Conservation (phyloP, 164 flowering plant genomes). For the Akebia trifoliata region DNA sequence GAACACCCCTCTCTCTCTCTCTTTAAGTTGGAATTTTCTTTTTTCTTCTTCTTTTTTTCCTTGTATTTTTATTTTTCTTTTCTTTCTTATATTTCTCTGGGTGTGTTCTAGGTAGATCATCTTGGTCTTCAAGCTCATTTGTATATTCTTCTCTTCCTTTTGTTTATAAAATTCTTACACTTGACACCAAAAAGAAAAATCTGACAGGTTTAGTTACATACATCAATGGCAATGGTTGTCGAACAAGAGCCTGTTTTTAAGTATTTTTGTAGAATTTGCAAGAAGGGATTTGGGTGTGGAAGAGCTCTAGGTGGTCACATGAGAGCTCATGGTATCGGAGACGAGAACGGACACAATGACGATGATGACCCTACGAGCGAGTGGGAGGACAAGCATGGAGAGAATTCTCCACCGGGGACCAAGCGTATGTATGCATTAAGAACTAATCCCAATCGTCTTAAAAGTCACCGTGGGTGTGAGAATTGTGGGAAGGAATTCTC, state of each 20-base stretch:
- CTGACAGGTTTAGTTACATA: too few relatives aligned
- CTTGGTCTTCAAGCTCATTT: too few relatives aligned
- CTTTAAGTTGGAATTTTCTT: too few relatives aligned
- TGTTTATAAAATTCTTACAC: too few relatives aligned
- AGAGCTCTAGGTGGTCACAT: constrained; percentile 96
- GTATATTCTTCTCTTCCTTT: too few relatives aligned
- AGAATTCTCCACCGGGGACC: constrained; percentile 25
- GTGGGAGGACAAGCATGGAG: constrained; percentile 43
- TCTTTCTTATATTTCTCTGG: too few relatives aligned
- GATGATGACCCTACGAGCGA: constrained; percentile 57
- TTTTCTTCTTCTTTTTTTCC: constrained; percentile 2
- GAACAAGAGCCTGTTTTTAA: constrained; percentile 56
- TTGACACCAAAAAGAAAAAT: too few relatives aligned
- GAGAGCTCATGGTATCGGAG: constrained; percentile 96
- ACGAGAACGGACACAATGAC: constrained; percentile 44
- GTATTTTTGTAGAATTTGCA: constrained; percentile 79
- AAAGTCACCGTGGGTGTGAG: constrained; percentile 62
- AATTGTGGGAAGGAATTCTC: constrained; percentile 84
- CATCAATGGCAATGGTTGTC: constrained; percentile 27
- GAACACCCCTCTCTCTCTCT: too few relatives aligned
- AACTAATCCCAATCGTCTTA: constrained; percentile 72
- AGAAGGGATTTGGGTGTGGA: constrained; percentile 90
- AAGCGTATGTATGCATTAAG: constrained; percentile 72
- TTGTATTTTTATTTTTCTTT: background rate
- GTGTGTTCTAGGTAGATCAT: too few relatives aligned